phyloP scores from a whole-genome alignment of 768 basidiomycete species.

The Daedaleopsis nitida region DNA sequence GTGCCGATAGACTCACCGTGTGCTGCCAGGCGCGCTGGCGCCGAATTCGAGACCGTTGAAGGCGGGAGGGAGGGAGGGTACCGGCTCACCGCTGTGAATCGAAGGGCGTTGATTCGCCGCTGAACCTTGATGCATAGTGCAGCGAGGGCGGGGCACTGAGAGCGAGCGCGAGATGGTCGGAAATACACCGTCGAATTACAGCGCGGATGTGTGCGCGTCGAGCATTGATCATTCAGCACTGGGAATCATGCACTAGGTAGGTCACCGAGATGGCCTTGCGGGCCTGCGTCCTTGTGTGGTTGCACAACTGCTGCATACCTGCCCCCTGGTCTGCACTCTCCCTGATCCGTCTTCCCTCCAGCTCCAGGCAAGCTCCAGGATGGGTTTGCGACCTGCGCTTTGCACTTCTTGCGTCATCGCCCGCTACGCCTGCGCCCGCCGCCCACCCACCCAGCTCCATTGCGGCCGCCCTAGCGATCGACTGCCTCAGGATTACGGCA shows the following conservation, averaged over 20 bases:
- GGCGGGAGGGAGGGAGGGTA: not conserved
- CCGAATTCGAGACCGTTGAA: too few species aligned
- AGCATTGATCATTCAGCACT: not conserved
- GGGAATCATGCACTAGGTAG: not conserved
- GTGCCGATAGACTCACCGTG: not conserved
- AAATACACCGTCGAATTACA: slow-evolving; percentile 20
- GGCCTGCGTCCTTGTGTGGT: not conserved
- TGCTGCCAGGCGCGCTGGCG: too few species aligned
- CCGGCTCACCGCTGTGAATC: not conserved
- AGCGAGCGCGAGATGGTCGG: slow-evolving; percentile 21
- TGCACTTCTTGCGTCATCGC: not conserved
- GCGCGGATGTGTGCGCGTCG: not conserved
- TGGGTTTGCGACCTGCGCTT: too few species aligned
- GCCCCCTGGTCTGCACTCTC: not conserved
- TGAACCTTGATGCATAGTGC: not conserved
- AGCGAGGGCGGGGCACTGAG: not conserved
- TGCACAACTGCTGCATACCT: not conserved
- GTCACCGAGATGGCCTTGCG: not conserved
- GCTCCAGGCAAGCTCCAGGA: too few species aligned
- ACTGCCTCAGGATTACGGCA: slow-evolving; percentile 28
- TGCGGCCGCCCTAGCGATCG: not conserved
- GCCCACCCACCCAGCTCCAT: not conserved
- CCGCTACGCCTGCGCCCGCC: not conserved
- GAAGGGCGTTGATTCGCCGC: not conserved
- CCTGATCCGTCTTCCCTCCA: not conserved